Percentiles rank a stretch among this genome's conserved stretches.
Conservation (phyloP, 139 green algal species). For the Desmodesmus armatus region DNA sequence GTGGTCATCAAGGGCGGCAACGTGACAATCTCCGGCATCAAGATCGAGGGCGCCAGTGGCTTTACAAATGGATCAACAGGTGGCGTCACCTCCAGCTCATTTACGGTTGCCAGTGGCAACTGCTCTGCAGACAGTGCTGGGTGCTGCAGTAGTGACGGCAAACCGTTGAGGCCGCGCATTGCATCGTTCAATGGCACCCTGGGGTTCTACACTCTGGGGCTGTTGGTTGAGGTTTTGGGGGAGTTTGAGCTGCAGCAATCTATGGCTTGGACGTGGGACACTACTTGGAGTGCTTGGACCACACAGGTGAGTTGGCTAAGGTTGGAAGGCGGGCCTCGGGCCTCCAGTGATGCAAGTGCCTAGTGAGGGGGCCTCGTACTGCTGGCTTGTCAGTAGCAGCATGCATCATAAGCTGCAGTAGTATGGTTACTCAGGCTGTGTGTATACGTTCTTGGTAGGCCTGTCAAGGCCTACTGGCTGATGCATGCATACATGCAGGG, state of each 20-base stretch:
- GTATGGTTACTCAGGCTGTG: too few species aligned
- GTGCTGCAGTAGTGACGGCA: not conserved
- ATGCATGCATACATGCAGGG: too few species aligned
- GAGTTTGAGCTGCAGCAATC: slow-evolving; percentile 29
- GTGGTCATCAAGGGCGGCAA: slow-evolving; percentile 25
- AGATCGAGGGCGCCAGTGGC: not conserved
- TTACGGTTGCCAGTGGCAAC: not conserved
- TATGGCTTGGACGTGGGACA: slow-evolving; percentile 18
- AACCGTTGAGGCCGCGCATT: not conserved
- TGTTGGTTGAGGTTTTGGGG: slow-evolving; percentile 18
- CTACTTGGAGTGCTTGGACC: not conserved
- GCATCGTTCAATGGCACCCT: slow-evolving; percentile 15
- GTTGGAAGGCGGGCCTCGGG: not conserved
- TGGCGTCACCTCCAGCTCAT: not conserved
- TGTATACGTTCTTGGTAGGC: too few species aligned
- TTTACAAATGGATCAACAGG: not conserved
- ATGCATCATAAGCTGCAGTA: not conserved
- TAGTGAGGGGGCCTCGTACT: too few species aligned
- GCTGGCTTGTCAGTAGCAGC: not conserved
- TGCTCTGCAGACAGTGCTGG: not conserved
- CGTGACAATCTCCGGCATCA: slow-evolving; percentile 1
- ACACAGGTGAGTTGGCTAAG: slow-evolving; percentile 2
- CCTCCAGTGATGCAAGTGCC: not conserved
- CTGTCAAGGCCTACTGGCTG: too few species aligned
- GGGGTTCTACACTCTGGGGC: slow-evolving; percentile 1